A percentile compares a stretch with the other conserved stretches of the same genome.
phyloP scores from a whole-genome alignment of 306 rosid genomes.

The Glycine soja region DNA sequence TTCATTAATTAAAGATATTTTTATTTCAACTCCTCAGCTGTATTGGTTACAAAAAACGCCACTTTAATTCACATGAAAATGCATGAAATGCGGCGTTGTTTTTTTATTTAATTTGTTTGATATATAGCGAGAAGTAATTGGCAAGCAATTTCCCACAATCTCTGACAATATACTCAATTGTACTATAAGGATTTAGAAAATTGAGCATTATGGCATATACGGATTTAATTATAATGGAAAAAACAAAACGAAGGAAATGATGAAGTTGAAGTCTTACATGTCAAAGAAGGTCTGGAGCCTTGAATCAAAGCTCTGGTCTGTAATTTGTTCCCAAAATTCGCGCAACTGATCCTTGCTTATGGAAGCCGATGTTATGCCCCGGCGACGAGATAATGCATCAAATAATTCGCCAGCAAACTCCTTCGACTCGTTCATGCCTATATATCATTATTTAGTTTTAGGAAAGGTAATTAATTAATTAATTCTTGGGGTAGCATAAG shows the following conservation, averaged over 20 bases:
- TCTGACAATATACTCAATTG: background rate
- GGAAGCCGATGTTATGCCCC: conserved; percentile 69
- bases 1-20: background rate
- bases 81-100: conserved; percentile 33
- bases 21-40: background rate
- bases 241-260: background rate
- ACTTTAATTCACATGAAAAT: conserved; percentile 45
- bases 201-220: background rate
- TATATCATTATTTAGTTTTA: background rate
- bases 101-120: background rate
- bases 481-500: background rate
- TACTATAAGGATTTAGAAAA: no score
- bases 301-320: conserved; percentile 84
- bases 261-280: conserved; percentile 59
- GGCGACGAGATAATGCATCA: conserved; percentile 82
- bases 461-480: background rate
- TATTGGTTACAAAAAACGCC: background rate
- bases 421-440: conserved; percentile 77
- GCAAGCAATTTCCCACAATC: background rate
- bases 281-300: conserved; percentile 93
- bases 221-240: background rate
- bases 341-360: conserved; percentile 67
- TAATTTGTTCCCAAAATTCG: conserved; percentile 89
- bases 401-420: conserved; percentile 82
- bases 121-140: conserved; percentile 20